A percentile compares a stretch with the other conserved stretches of the same genome.
Evolutionary conservation across 768 basidiomycete genomes (phyloP).

Genomic region (Myochromella boudieri): DNA sequence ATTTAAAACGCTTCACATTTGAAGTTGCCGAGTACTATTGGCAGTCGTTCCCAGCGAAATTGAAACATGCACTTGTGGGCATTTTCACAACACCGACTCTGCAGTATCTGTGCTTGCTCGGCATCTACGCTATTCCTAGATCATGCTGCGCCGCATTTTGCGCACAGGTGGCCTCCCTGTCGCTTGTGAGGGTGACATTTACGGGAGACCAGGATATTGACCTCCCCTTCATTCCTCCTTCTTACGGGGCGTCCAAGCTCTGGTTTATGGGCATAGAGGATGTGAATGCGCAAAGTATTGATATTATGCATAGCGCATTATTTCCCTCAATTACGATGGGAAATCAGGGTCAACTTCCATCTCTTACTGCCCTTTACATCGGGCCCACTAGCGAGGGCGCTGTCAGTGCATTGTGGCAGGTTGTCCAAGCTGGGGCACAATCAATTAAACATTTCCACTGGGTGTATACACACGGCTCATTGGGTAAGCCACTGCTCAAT

Average conservation of each 20-base stretch:
- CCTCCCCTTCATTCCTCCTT: background rate
- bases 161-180: constrained; percentile 1
- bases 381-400: constrained; percentile 3
- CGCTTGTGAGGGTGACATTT: constrained; percentile 4
- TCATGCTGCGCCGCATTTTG: constrained; percentile 8
- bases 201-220: background rate
- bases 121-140: constrained; percentile 1
- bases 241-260: background rate
- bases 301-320: constrained; percentile 2
- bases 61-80: constrained; percentile 8
- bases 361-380: constrained; percentile 1
- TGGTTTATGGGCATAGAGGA: constrained; percentile 8
- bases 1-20: constrained; percentile 8
- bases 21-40: constrained; percentile 7
- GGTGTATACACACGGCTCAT: constrained; percentile 8
- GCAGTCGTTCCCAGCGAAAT: background rate
- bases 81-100: constrained; percentile 4
- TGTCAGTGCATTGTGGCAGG: background rate
- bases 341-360: background rate
- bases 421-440: constrained; percentile 1
- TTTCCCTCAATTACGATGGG: background rate
- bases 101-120: constrained; percentile 4
- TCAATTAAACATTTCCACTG: constrained; percentile 13
- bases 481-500: background rate
- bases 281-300: constrained; percentile 6